Conservation (phyloP, 305 asterid genomes). For the Solanum hybrid region DNA sequence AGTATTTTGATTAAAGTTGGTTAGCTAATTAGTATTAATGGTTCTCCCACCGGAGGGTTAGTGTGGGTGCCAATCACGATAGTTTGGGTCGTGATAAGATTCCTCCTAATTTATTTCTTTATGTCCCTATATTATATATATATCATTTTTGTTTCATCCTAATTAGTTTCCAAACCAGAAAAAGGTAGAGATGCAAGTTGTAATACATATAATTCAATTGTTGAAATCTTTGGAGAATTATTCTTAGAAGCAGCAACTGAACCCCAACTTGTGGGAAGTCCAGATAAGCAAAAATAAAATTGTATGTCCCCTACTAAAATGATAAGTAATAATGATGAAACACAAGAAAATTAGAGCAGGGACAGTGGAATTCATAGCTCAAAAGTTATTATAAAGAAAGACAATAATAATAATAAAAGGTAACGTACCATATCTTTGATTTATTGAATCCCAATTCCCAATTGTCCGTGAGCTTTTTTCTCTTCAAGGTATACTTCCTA, state of each 20-base stretch:
- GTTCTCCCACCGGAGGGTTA: too few relatives aligned
- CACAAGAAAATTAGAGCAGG: background rate
- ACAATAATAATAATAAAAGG: background rate
- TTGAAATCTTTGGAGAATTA: background rate
- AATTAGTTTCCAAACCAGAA: background rate
- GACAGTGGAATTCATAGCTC: background rate
- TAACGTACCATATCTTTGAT: background rate
- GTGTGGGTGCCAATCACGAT: too few relatives aligned
- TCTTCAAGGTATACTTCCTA: background rate
- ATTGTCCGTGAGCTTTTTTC: background rate
- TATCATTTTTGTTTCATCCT: background rate
- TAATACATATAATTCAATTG: background rate
- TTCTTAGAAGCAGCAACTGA: background rate
- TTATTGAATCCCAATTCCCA: background rate
- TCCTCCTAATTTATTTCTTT: background rate
- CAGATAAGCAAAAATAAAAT: background rate
- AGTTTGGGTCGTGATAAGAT: too few relatives aligned
- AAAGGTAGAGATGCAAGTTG: background rate
- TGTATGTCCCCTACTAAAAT: background rate
- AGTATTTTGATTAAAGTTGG: too few relatives aligned
- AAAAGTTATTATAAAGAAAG: background rate
- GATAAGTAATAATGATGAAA: background rate
- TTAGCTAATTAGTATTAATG: too few relatives aligned
- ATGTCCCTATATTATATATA: background rate
- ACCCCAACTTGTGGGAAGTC: slow-evolving; percentile 5